A percentile compares a stretch with the other conserved stretches of the same genome.
Evolutionary conservation across 2,329 filamentous ascomycete species (phyloP).

Genomic region (Chaetomiaceae sp.): DNA sequence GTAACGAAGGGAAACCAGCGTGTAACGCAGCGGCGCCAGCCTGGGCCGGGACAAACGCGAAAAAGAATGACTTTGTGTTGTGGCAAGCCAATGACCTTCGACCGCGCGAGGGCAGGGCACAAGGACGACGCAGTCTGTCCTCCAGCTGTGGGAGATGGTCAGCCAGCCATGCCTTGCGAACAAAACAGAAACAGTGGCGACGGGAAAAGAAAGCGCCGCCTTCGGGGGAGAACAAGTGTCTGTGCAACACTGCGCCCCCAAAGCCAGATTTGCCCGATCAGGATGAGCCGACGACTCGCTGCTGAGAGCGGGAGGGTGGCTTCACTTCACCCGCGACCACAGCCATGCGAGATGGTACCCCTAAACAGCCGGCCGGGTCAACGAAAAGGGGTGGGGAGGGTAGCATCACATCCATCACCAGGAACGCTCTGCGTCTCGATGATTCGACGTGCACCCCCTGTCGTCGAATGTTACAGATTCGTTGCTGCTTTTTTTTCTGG

Average conservation of each 20-base stretch:
- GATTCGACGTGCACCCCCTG: slow-evolving; percentile 31
- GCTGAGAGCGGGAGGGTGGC: slow-evolving; percentile 24
- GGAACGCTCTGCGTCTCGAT: slow-evolving; percentile 38
- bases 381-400: slow-evolving; percentile 29
- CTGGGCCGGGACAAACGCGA: slow-evolving; percentile 21
- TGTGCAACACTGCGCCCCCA: slow-evolving; percentile 15
- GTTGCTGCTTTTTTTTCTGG: too few relatives aligned
- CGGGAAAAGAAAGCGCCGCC: slow-evolving; percentile 17
- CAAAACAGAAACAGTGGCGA: slow-evolving; percentile 13
- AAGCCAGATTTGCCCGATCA: slow-evolving; percentile 25
- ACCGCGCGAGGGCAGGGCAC: slow-evolving; percentile 21
- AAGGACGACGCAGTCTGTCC: slow-evolving; percentile 17
- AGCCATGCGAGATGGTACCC: slow-evolving; percentile 29
- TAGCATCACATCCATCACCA: slow-evolving; percentile 36
- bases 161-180: slow-evolving; percentile 17
- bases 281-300: slow-evolving; percentile 25
- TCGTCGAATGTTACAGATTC: slow-evolving; percentile 11
- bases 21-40: slow-evolving; percentile 24
- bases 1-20: slow-evolving; percentile 20
- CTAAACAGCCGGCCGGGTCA: slow-evolving; percentile 31
- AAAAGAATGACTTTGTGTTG: slow-evolving; percentile 19
- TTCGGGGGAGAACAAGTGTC: neutral
- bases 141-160: slow-evolving; percentile 17
- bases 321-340: slow-evolving; percentile 25
- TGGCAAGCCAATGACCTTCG: slow-evolving; percentile 19